These are phyloP conservation scores for Dictyostelium brefeldianum DNA, from an alignment of 78 protist genomes.

Conservation along the genomic window DNA sequence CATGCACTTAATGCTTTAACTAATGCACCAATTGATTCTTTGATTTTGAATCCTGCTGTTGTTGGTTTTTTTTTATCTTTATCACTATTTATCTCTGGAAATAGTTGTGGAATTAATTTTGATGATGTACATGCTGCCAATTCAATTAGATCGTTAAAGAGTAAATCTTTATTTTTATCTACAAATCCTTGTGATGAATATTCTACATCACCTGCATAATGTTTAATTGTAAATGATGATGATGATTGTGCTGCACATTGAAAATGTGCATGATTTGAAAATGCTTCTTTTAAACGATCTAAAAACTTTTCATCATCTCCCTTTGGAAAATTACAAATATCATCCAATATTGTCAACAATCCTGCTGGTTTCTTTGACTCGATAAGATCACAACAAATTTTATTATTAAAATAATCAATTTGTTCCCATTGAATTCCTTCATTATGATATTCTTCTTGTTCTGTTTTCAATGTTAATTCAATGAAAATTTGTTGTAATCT, in stretches of 20 bases:
- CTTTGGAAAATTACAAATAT: conserved; percentile 90
- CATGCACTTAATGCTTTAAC: conserved; percentile 87
- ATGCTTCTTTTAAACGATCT: conserved; percentile 36
- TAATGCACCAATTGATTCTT: conserved; percentile 83
- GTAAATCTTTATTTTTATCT: conserved; percentile 91
- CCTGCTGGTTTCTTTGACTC: conserved; percentile 87
- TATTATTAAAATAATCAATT: conserved; percentile 94
- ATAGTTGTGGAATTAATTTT: conserved; percentile 71
- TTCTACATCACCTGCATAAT: conserved; percentile 97
- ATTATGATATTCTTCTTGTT: conserved; percentile 95
- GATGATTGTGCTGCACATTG: conserved; percentile 24
- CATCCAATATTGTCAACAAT: conserved; percentile 88
- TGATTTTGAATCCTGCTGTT: conserved; percentile 91
- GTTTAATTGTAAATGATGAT: conserved; percentile 80
- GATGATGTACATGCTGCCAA: conserved; percentile 51
- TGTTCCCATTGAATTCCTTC: conserved; percentile 93
- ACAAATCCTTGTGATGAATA: conserved; percentile 86
- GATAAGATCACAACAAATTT: conserved; percentile 87
- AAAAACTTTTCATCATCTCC: conserved; percentile 90
- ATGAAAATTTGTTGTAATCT: conserved; percentile 97
- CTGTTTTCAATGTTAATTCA: conserved; percentile 92
- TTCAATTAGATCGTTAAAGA: conserved; percentile 84
- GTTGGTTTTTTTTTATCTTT: conserved; percentile 85
- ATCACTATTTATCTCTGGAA: conserved; percentile 82
- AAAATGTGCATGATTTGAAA: conserved; percentile 65